These are phyloP conservation scores for Aspergillus calidoustus DNA, from an alignment of 2,329 filamentous ascomycete genomes.

Conservation along the genomic window DNA sequence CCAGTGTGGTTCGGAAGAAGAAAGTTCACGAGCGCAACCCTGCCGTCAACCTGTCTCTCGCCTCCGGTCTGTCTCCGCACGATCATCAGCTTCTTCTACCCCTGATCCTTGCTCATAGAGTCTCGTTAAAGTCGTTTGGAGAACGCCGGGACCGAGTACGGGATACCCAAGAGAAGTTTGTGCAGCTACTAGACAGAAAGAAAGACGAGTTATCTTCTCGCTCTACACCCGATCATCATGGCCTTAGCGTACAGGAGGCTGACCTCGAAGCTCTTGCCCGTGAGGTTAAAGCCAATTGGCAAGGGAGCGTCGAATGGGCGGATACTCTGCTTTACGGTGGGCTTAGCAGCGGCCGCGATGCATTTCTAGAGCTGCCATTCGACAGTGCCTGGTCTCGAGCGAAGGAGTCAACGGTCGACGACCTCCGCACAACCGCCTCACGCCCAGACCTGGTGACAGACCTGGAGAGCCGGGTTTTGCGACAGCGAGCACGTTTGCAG, in stretches of 20 bases:
- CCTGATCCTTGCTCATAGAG: constrained; percentile 74
- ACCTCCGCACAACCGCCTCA: constrained; percentile 31
- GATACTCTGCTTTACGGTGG: constrained; percentile 72
- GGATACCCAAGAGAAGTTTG: constrained; percentile 66
- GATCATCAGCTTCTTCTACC: constrained; percentile 57
- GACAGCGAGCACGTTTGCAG: constrained; percentile 70
- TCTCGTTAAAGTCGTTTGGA: constrained; percentile 64
- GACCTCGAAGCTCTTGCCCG: constrained; percentile 42
- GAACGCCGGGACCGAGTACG: constrained; percentile 64
- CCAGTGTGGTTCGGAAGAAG: constrained; percentile 73
- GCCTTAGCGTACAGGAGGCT: constrained; percentile 41
- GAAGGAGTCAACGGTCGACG: constrained; percentile 59
- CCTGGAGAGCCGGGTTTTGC: constrained; percentile 68
- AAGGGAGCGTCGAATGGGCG: constrained; percentile 75
- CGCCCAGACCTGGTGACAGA: constrained; percentile 61
- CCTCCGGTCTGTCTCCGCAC: constrained; percentile 41
- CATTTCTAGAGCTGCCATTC: constrained; percentile 69
- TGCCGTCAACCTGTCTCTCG: constrained; percentile 61
- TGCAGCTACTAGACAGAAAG: constrained; percentile 67
- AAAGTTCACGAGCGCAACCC: constrained; percentile 51
- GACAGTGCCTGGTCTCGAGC: constrained; percentile 73
- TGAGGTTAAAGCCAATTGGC: constrained; percentile 74
- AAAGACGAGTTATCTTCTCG: constrained; percentile 56
- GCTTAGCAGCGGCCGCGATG: constrained; percentile 59
- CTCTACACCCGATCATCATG: constrained; percentile 32